Base-by-base conservation (phyloP, 805 yeast genomes). In the Nakazawaea anatomiae region DNA sequence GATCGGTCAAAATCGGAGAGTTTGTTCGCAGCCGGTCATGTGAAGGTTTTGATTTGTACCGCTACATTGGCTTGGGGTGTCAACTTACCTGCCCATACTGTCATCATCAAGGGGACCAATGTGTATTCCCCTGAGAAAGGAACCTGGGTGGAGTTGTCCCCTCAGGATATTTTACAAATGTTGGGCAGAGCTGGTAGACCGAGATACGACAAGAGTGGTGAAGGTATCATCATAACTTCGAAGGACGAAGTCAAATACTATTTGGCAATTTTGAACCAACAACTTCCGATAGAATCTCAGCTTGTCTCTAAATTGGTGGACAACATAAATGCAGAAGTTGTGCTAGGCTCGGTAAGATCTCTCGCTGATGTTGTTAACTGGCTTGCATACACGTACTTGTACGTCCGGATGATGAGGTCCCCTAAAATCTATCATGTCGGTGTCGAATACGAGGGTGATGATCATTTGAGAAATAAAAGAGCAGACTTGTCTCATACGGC, bases 151-250 rank as follows among this genome's bases (percentile, higher is more conserved):
- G 94, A 88, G 60, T 70, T 92, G n/a, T 85, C 96, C 0, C 95
- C 97, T 0, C 99, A 92, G 60, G 98, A 94, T 68, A 85, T 92
- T 39, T 66, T 92, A 8, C 99, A 92, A 68, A 92, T 92, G 98
- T 73, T 92, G n/a, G 98, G 98, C 38, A 81, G 98, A 71, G 98
- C 98, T 18, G 98, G 98, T 58, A 78, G 99, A 67, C 99, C 99
- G 0, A 75, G 97, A 48, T 94, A 86, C 67, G 99, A 92, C 65
- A 82, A 82, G 14, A 80, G 82, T 60, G 99, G 99, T 60, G 96
- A 89, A 58, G 99, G 98, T 70, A 82, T 92, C 3, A 88, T 92
- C 34, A 89, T 92, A 46, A 94, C 98, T 0, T 77, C 91, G 0
- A 94, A 88, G 52, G 82, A 83, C 25, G 96, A 90, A 59, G 76